These are phyloP conservation scores for Chaetomium sp. DNA, from an alignment of 2,329 filamentous ascomycete species.

Conservation along the genomic window DNA sequence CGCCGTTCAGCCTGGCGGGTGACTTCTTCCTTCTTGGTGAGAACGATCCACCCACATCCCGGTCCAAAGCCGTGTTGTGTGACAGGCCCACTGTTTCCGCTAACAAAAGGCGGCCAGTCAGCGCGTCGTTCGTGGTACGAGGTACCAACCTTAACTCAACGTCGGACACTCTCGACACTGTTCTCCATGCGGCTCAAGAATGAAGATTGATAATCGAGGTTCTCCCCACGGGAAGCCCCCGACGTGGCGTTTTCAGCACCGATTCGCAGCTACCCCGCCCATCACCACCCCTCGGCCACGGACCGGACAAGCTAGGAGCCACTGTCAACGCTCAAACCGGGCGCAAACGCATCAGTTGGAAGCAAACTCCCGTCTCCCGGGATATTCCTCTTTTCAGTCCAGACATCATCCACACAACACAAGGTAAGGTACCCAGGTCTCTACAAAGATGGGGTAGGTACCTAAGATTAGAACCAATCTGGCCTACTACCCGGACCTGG, in stretches of 20 bases:
- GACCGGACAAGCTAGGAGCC: neutral
- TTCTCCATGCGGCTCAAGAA: neutral
- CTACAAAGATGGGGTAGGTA: no score
- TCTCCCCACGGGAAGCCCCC: neutral
- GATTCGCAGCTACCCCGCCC: neutral
- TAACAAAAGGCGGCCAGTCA: neutral
- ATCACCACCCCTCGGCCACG: neutral
- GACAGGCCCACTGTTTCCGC: neutral
- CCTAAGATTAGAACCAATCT: no score
- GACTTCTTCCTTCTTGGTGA: neutral
- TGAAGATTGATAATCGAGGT: no score
- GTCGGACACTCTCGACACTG: slow-evolving; percentile 9
- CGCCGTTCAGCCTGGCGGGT: neutral
- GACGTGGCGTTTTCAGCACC: neutral
- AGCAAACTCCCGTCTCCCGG: no score
- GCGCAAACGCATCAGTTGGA: no score
- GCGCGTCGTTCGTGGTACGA: slow-evolving; percentile 1
- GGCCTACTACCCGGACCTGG: no score
- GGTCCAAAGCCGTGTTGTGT: neutral
- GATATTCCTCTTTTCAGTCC: no score
- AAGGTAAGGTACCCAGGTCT: no score
- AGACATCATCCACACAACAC: no score
- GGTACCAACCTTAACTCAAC: slow-evolving; percentile 14
- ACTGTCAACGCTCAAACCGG: no score
- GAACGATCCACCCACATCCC: no score